phyloP scores from a whole-genome alignment of 2,329 filamentous ascomycete genomes.

The Penicillium thymicola region DNA sequence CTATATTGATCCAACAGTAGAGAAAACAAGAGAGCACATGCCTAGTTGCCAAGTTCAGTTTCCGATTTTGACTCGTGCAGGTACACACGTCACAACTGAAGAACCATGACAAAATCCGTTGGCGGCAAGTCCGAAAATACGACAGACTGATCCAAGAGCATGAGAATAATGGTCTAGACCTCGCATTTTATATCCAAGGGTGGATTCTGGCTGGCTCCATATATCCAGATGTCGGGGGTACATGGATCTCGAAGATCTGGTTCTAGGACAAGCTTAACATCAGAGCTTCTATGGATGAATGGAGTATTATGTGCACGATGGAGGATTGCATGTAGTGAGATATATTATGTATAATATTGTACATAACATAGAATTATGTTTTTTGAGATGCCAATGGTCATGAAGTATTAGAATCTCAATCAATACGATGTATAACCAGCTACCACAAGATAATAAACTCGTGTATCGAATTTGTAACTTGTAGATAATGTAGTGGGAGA shows the following conservation, averaged over 20 bases:
- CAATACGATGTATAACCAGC: not conserved
- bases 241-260: not conserved
- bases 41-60: not conserved
- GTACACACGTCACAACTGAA: not conserved
- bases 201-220: not conserved
- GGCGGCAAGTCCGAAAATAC: not conserved
- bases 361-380: not conserved
- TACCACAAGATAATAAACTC: not conserved
- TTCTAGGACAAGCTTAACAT: not conserved
- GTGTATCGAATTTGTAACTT: not conserved
- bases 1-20: not conserved
- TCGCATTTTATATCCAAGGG: not conserved
- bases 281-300: not conserved
- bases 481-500: not conserved
- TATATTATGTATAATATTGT: not conserved
- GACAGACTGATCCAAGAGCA: conserved; percentile 2
- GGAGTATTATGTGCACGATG: not conserved
- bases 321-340: not conserved
- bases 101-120: not conserved
- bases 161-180: conserved; percentile 1
- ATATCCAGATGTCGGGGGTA: not conserved
- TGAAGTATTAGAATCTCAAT: not conserved
- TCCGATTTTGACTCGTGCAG: not conserved
- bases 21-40: not conserved
- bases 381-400: not conserved